Percentiles rank a stretch among this genome's conserved stretches.
These are phyloP conservation scores for Phaeodactylum tricornutum DNA, from an alignment of 108 stramenopile species.

Conservation along the genomic window DNA sequence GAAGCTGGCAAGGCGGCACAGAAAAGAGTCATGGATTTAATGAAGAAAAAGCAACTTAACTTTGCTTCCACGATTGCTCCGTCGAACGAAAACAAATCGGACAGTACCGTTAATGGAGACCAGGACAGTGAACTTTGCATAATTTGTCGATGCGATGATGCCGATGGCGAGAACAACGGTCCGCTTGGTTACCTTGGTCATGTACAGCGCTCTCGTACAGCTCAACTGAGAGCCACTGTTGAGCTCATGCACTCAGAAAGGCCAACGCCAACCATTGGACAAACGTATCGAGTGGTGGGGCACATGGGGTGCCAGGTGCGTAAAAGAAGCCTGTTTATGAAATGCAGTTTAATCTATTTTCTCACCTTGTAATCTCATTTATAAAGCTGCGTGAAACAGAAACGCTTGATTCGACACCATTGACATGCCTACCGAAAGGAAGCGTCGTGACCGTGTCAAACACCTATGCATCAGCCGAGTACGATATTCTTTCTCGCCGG, in stretches of 20 bases:
- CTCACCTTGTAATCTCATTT: not conserved
- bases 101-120: constrained; percentile 32
- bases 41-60: constrained; percentile 68
- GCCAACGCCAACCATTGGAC: constrained; percentile 13
- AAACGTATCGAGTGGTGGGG: constrained; percentile 71
- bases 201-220: constrained; percentile 69
- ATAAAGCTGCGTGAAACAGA: constrained; percentile 64
- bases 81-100: constrained; percentile 21
- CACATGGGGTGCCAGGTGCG: constrained; percentile 80
- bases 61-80: constrained; percentile 68
- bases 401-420: constrained; percentile 74
- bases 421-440: constrained; percentile 63
- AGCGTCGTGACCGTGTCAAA: constrained; percentile 65
- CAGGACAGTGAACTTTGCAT: constrained; percentile 78
- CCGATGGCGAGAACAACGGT: constrained; percentile 74
- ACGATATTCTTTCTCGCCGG: constrained; percentile 69
- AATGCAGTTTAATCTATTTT: not conserved
- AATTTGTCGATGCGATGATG: constrained; percentile 82
- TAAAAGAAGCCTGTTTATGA: not conserved
- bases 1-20: constrained; percentile 78
- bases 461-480: constrained; percentile 49
- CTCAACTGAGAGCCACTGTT: constrained; percentile 39
- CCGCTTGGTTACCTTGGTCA: constrained; percentile 85
- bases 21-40: constrained; percentile 61
- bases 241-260: no score